Conservation (phyloP, 257 asterid genomes). For the Solanum rostratum region DNA sequence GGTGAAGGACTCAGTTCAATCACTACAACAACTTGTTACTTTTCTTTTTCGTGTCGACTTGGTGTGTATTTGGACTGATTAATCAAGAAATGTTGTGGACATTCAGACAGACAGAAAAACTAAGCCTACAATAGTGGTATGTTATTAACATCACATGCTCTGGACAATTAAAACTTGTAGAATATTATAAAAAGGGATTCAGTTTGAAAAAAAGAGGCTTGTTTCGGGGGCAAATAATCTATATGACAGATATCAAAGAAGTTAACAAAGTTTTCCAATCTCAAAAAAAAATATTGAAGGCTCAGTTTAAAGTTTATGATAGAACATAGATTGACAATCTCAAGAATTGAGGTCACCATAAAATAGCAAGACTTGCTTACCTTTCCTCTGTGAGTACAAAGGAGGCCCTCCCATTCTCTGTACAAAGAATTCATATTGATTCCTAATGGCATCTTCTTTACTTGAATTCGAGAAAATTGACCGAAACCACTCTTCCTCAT, state of each 20-base stretch:
- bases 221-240: neutral
- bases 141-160: neutral
- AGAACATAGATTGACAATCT: neutral
- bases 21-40: neutral
- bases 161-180: neutral
- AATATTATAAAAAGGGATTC: neutral
- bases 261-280: neutral
- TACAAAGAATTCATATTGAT: constrained; percentile 85
- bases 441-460: constrained; percentile 93
- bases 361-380: constrained; percentile 11
- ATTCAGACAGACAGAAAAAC: neutral
- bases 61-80: neutral
- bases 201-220: neutral
- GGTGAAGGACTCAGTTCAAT: neutral
- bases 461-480: constrained; percentile 68
- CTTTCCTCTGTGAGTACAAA: constrained; percentile 75
- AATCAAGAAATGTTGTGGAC: neutral
- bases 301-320: neutral
- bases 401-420: constrained; percentile 99
- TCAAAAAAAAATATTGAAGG: neutral
- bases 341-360: neutral
- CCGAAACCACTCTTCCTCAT: constrained; percentile 90
- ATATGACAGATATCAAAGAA: neutral
- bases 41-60: neutral
- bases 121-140: neutral